Evolutionary conservation across 202 grass and related monocot genomes (phyloP), one percentile per base, ranked within the genome.

Genomic region (Miscanthus sacchariflorus): DNA sequence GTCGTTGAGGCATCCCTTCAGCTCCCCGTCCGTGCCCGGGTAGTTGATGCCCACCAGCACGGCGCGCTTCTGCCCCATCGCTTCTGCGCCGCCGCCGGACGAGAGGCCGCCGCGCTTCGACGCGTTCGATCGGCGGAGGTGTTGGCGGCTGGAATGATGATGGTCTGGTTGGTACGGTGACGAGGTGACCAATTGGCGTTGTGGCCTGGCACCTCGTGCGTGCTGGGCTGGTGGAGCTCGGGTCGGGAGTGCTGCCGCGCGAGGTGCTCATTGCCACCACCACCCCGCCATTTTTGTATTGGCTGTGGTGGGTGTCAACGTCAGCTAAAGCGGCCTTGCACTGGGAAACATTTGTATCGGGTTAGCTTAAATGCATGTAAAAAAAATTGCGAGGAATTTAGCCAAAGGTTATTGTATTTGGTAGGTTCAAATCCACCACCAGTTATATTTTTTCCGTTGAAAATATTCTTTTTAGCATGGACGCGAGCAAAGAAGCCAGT

Each of bases 1-100:
- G 58, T 96, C 92, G 88, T 96, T 96, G 68, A 89, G 86, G 94
- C 94, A 96, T 8, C 92, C 94, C 81, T 86, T 87, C 13, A 96
- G 91, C 88, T 96, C 94, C 4, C 88, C 91, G 23, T 93, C 90
- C 18, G 94, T 96, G 19, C 90, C 94, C 2, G 90, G 88, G 80
- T 96, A 96, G 88, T 92, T 96, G 86, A 88, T 90, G 15, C 94
- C 94, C 61, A 96, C 89, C 80, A 96, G 71, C 54, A 92, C 13
- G 9, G 91, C 94, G 39, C 79, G 91, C 94, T 89, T 96, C 71
- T 15, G 73, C 81, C 70, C 86, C 86, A 87, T 87, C 42, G 48
- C 7, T 25, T 3, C 72, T 13, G 48, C 50, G 48, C 48, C 48
- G 9, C 70, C 85, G 50, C 81, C 7, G 43, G 15, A 54, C 49